Evolutionary conservation across 345 rosid species (phyloP), one percentile per base, ranked within the genome.

Genomic region (Anastatica hierochuntica): DNA sequence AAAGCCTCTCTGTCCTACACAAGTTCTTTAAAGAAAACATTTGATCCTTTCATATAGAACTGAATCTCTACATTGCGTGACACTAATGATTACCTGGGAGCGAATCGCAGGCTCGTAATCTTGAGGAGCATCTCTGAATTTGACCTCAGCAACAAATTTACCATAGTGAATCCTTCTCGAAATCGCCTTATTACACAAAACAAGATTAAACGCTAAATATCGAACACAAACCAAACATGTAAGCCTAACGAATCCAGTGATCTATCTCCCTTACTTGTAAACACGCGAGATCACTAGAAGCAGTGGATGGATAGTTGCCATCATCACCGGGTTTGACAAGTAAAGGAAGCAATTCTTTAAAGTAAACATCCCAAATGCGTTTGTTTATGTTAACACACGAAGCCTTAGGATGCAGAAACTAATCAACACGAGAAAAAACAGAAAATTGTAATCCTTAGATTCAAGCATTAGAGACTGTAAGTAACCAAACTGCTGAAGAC

Each of bases 131-230:
- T 82, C 84, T 62, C 64, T 71, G 74, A 70, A 90, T 66, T 90
- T 90, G 31, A 84, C 78, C 73, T 90, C 98, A 50, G 95, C 98
- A 19, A 90, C 96, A 45, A 69, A 77, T 57, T 84, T 90, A 12
- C 98, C 96, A 0, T 76, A 90, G 60, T 90, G 96, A 46, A 90
- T 82, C 71, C 98, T 80, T 65, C 79, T 80, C 4, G 98, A 90
- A 14, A 90, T 62, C 37, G 87, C 95, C 96, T 86, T 49, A 72
- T n/a, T n/a, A n/a, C 53, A 68, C 45, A 48, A 24, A 61, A n/a
- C n/a, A n/a, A n/a, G 55, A 51, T 30, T 13, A 44, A 44, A n/a
- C n/a, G n/a, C n/a, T n/a, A 31, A 40, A 50, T 18, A 48, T 31
- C 20, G 55, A 23, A 64, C 13, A 13, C 3, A 26, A 43, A 34